Percentiles rank a stretch among this genome's conserved stretches.
These are phyloP conservation scores for Nemania bipapillata DNA, from an alignment of 2,329 filamentous ascomycete species.

Conservation along the genomic window DNA sequence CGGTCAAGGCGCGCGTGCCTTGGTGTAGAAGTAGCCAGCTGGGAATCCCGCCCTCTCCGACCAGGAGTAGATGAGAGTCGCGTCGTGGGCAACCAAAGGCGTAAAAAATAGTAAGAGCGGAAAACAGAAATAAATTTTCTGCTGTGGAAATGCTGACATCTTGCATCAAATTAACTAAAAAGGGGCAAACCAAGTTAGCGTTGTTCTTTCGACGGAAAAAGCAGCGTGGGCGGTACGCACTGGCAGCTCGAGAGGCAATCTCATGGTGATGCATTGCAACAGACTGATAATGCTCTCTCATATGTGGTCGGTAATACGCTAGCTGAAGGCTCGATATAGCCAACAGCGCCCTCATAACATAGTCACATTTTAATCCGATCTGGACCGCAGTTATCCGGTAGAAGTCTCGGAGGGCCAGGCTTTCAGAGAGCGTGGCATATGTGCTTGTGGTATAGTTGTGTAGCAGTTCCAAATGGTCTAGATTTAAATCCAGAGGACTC, in stretches of 20 bases:
- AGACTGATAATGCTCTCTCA: slow-evolving; percentile 47
- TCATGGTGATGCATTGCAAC: slow-evolving; percentile 52
- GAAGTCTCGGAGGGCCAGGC: slow-evolving; percentile 49
- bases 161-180: slow-evolving; percentile 11
- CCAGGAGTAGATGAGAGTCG: slow-evolving; percentile 22
- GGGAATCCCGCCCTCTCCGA: slow-evolving; percentile 38
- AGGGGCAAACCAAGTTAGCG: not conserved
- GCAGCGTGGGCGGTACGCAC: slow-evolving; percentile 10
- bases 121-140: slow-evolving; percentile 36
- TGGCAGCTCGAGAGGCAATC: slow-evolving; percentile 25
- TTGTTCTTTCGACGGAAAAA: not conserved
- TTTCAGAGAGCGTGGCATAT: slow-evolving; percentile 52
- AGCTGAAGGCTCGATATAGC: slow-evolving; percentile 55
- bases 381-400: slow-evolving; percentile 54
- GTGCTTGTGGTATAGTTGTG: slow-evolving; percentile 57
- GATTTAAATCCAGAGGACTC: slow-evolving; percentile 38
- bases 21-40: slow-evolving; percentile 46
- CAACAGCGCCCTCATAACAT: slow-evolving; percentile 54
- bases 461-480: slow-evolving; percentile 55
- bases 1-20: slow-evolving; percentile 33
- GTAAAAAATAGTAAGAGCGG: slow-evolving; percentile 36
- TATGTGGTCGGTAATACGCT: slow-evolving; percentile 48
- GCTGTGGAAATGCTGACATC: slow-evolving; percentile 18
- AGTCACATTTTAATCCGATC: slow-evolving; percentile 53
- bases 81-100: slow-evolving; percentile 35